Base-by-base conservation (phyloP, 192 early-diverging fungal genomes). In the Gamsiella multidivaricata region DNA sequence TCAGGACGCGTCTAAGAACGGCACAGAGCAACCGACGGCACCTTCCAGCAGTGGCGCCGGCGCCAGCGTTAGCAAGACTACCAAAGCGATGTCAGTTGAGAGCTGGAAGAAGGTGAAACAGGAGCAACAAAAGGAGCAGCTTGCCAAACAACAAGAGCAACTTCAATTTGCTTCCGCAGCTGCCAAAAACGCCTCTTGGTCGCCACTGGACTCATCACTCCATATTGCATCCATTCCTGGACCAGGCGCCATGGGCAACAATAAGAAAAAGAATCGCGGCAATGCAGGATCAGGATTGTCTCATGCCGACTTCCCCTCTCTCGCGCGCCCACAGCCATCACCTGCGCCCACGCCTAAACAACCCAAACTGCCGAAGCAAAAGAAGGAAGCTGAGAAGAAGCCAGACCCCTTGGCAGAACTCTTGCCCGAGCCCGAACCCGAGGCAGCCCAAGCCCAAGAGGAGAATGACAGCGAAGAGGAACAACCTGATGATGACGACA, bases 231-330 rank as follows among this genome's bases (percentile, higher is more conserved):
- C 74, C 45, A 69, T 78, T 63, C 60, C 74, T 34, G 74, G 74
- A 63, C 65, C 74, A 34, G 74, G 74, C 11, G 66, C 74, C 47
- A 68, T 69, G 66, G 74, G 65, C 36, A 69, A 64, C 43, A 78
- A 59, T 34, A 78, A 78, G 54, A 78, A 78, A 34, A 69, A 57
- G 37, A 74, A 65, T 47, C 63, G 72, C 52, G 50, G 58, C 17
- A 50, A 53, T 53, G 74, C 74, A 18, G 65, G 59, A 42, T 49
- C 74, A 1, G 66, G 65, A 28, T 32, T 78, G 22, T 78, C 74
- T 0, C 74, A 78, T 23, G 41, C 74, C 10, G 74, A 78, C 15
- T 78, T 78, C 61, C 74, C 74, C 25, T 26, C 74, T 5, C 74
- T 78, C 8, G 34, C 71, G 11, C 63, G 71, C 7, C 63, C 71